Conservation (phyloP, 768 basidiomycete species). For the Leucogyrophana mollusca region DNA sequence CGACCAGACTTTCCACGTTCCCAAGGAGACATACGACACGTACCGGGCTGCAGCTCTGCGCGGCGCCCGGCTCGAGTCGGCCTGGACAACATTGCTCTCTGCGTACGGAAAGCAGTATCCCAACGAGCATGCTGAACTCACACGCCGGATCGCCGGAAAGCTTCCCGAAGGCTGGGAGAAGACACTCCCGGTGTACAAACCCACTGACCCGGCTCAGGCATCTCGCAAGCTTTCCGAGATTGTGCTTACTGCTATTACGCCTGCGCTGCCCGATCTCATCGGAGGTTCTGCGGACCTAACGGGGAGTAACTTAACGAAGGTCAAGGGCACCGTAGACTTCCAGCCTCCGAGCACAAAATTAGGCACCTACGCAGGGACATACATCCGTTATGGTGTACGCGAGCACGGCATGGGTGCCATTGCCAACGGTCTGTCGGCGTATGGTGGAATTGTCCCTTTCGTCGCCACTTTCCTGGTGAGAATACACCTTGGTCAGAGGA, state of each 20-base stretch:
- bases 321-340: conserved; percentile 85
- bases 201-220: conserved; percentile 80
- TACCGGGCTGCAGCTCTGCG: conserved; percentile 68
- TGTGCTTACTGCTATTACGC: conserved; percentile 72
- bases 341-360: conserved; percentile 84
- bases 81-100: conserved; percentile 71
- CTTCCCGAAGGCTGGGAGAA: conserved; percentile 89
- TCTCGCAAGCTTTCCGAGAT: conserved; percentile 93
- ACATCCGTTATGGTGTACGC: conserved; percentile 95
- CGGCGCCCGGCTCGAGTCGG: conserved; percentile 69
- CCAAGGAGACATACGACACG: conserved; percentile 63
- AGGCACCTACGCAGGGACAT: conserved; percentile 82
- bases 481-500: conserved; percentile 2
- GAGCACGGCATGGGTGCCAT: conserved; percentile 98
- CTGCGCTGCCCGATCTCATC: conserved; percentile 77
- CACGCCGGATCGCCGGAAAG: conserved; percentile 78
- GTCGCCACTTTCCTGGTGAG: conserved; percentile 87
- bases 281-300: conserved; percentile 93
- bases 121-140: conserved; percentile 80
- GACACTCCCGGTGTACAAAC: conserved; percentile 80
- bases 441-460: conserved; percentile 90
- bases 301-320: conserved; percentile 89
- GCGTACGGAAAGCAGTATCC: conserved; percentile 79
- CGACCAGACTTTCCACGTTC: conserved; percentile 76
- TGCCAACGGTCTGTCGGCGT: conserved; percentile 86